A percentile compares a stretch with the other conserved stretches of the same genome.
Evolutionary conservation across 305 asterid species (phyloP).

Genomic region (Rubia peregrina): DNA sequence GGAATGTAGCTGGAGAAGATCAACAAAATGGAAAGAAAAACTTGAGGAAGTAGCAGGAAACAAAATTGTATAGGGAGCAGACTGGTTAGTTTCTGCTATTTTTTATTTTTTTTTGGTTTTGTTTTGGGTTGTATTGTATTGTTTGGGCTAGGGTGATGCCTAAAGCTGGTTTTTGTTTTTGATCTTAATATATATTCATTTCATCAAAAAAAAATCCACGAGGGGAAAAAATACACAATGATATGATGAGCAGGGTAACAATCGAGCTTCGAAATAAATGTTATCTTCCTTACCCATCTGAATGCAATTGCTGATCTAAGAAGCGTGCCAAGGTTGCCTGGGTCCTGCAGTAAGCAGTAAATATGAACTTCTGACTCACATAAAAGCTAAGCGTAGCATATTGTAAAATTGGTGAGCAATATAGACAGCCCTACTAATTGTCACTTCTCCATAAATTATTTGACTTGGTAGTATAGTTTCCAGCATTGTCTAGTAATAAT

Average conservation of each 20-base stretch:
- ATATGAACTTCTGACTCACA: slow-evolving; percentile 4
- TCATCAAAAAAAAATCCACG: neutral
- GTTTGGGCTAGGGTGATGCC: too few species aligned
- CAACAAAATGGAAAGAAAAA: too few species aligned
- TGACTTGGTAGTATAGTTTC: neutral
- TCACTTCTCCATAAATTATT: slow-evolving; percentile 6
- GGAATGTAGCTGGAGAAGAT: too few species aligned
- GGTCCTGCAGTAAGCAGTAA: slow-evolving; percentile 55
- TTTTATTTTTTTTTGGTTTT: too few species aligned
- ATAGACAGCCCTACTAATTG: neutral
- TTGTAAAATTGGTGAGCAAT: slow-evolving; percentile 1
- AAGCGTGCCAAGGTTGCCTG: slow-evolving; percentile 89
- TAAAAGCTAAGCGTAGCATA: neutral
- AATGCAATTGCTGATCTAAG: slow-evolving; percentile 86
- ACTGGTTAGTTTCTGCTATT: too few species aligned
- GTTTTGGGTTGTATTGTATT: too few species aligned
- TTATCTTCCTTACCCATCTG: slow-evolving; percentile 59
- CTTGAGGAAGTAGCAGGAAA: too few species aligned
- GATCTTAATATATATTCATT: too few species aligned
- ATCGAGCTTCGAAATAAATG: neutral
- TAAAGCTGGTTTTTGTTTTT: too few species aligned
- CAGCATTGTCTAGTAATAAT: neutral
- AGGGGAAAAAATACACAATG: neutral
- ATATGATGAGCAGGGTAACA: neutral
- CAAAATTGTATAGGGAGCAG: too few species aligned